A percentile compares a stretch with the other conserved stretches of the same genome.
Conservation (phyloP, 2,329 filamentous ascomycete genomes). For the Atkinsonella hypoxylon region DNA sequence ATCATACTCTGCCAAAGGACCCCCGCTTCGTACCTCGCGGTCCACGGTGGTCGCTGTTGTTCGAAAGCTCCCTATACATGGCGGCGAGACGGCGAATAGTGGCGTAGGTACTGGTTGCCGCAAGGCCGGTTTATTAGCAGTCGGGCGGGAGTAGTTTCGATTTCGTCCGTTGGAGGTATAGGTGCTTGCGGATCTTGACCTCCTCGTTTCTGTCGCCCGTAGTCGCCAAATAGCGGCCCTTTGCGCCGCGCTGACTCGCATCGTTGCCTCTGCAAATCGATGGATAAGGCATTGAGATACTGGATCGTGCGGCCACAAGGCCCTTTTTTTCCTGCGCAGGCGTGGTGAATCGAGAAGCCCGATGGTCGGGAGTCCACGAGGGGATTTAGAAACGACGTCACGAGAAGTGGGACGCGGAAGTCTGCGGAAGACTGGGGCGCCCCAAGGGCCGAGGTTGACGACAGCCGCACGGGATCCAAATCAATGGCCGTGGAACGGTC, state of each 20-base stretch:
- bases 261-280: slow-evolving; percentile 1
- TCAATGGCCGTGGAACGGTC: not conserved
- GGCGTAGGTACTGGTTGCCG: not conserved
- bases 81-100: not conserved
- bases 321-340: not conserved
- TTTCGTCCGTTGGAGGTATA: not conserved
- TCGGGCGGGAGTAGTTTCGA: not conserved
- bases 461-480: not conserved
- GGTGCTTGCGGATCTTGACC: slow-evolving; percentile 1
- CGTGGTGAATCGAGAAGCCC: not conserved
- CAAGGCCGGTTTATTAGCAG: not conserved
- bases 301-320: not conserved
- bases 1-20: slow-evolving; percentile 84
- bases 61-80: slow-evolving; percentile 7
- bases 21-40: slow-evolving; percentile 28
- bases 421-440: not conserved
- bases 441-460: too few species aligned
- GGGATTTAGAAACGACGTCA: not conserved
- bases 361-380: not conserved
- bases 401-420: not conserved
- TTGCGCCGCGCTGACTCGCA: slow-evolving; percentile 10
- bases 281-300: not conserved
- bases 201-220: slow-evolving; percentile 7
- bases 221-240: slow-evolving; percentile 9
- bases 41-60: slow-evolving; percentile 19